Conservation (phyloP, 2,329 filamentous ascomycete species). For the Botrytis hyacinthi region DNA sequence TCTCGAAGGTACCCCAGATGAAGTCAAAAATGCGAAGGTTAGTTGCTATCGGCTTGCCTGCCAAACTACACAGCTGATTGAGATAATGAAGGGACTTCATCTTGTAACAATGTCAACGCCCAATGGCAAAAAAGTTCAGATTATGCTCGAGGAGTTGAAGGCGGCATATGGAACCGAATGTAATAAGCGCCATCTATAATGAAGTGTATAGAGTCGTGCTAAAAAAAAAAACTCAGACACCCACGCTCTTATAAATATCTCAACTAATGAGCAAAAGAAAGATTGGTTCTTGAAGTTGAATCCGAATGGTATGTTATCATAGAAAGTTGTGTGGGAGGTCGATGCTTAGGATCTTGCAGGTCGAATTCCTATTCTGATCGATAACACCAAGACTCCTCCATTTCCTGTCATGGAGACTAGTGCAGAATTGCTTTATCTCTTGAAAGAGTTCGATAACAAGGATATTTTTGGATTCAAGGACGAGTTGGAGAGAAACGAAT, state of each 20-base stretch:
- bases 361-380: constrained; percentile 50
- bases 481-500: constrained; percentile 48
- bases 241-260: constrained; percentile 21
- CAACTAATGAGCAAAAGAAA: constrained; percentile 54
- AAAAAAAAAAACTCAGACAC: constrained; percentile 19
- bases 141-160: constrained; percentile 54
- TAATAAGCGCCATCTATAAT: constrained; percentile 37
- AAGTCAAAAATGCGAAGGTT: constrained; percentile 29
- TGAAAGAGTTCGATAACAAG: constrained; percentile 47
- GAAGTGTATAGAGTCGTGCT: background rate
- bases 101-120: constrained; percentile 51
- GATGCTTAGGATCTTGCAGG: constrained; percentile 23
- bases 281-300: constrained; percentile 52
- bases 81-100: constrained; percentile 44
- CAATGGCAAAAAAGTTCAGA: constrained; percentile 52
- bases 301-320: constrained; percentile 41
- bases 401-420: constrained; percentile 54
- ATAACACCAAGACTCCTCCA: constrained; percentile 49
- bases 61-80: background rate
- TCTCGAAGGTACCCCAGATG: constrained; percentile 23
- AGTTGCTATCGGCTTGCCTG: background rate
- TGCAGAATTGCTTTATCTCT: constrained; percentile 52
- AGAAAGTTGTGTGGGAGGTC: background rate
- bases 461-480: constrained; percentile 52
- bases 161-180: constrained; percentile 50